phyloP scores from a whole-genome alignment of 2,329 filamentous ascomycete genomes.

The Talaromyces sp. region DNA sequence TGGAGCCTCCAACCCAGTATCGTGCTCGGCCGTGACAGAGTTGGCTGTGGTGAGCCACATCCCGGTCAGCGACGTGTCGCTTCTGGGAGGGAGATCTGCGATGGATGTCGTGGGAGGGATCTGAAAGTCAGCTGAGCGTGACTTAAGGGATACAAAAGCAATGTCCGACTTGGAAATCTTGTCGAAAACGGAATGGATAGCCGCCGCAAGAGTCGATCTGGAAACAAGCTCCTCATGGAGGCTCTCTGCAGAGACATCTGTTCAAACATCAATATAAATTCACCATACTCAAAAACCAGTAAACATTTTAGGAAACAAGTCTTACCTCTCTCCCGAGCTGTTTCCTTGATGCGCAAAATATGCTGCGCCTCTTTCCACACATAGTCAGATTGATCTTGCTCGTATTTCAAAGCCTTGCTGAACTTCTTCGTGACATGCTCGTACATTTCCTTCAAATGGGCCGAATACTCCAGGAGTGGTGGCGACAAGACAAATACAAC shows the following conservation, averaged over 20 bases:
- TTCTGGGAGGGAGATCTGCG: conserved; percentile 63
- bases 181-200: conserved; percentile 74
- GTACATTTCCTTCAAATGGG: conserved; percentile 71
- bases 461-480: conserved; percentile 68
- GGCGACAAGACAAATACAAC: conserved; percentile 87
- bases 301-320: not conserved
- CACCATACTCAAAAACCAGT: not conserved
- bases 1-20: conserved; percentile 49
- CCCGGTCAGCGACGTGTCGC: conserved; percentile 64
- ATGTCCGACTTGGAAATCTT: conserved; percentile 80
- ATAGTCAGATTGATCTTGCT: conserved; percentile 83
- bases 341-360: conserved; percentile 75
- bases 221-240: conserved; percentile 43
- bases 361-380: conserved; percentile 85
- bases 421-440: conserved; percentile 86
- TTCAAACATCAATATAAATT: conserved; percentile 12
- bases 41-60: conserved; percentile 86
- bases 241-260: conserved; percentile 29
- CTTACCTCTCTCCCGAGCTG: conserved; percentile 58
- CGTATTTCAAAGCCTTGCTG: conserved; percentile 86
- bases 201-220: conserved; percentile 72
- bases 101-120: conserved; percentile 61
- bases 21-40: conserved; percentile 66
- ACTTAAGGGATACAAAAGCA: conserved; percentile 72
- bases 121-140: conserved; percentile 56